These are phyloP conservation scores for Halenospora varia DNA, from an alignment of 495 filamentous ascomycete species.

Conservation along the genomic window DNA sequence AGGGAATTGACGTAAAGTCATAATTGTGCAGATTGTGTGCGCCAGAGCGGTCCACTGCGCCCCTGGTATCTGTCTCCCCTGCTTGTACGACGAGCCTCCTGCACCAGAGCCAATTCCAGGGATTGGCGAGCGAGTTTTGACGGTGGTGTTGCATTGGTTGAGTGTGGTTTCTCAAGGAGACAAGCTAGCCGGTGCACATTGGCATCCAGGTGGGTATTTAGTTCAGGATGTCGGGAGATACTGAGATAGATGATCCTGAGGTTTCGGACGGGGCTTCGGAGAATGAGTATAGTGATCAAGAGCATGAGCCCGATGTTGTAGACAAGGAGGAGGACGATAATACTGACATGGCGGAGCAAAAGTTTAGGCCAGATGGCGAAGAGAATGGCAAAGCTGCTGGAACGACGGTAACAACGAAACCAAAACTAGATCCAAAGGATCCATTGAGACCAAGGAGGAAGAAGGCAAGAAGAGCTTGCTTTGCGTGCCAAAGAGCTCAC, in stretches of 20 bases:
- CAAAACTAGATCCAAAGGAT: slow-evolving; percentile 74
- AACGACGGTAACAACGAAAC: slow-evolving; percentile 41
- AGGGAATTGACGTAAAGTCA: slow-evolving; percentile 2
- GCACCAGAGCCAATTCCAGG: slow-evolving; percentile 10
- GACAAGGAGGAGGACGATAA: slow-evolving; percentile 53
- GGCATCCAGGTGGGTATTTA: slow-evolving; percentile 14
- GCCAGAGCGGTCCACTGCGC: slow-evolving; percentile 10
- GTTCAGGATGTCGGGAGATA: slow-evolving; percentile 28
- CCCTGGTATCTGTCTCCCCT: slow-evolving; percentile 5
- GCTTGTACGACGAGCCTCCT: slow-evolving; percentile 20
- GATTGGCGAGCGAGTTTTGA: slow-evolving; percentile 9
- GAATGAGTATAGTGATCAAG: slow-evolving; percentile 46
- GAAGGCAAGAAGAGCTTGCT: slow-evolving; percentile 93
- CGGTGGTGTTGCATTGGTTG: slow-evolving; percentile 18
- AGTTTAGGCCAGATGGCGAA: slow-evolving; percentile 34
- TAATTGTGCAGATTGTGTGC: slow-evolving; percentile 15
- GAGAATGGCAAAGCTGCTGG: slow-evolving; percentile 31
- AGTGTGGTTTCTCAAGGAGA: slow-evolving; percentile 25
- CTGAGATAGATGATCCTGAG: slow-evolving; percentile 25
- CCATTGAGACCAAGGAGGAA: slow-evolving; percentile 84
- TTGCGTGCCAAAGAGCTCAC: slow-evolving; percentile 95
- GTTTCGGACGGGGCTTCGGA: slow-evolving; percentile 50
- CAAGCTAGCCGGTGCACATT: slow-evolving; percentile 7
- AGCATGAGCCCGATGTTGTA: slow-evolving; percentile 37
- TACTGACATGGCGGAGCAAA: slow-evolving; percentile 50